Evolutionary conservation across 495 filamentous ascomycete species (phyloP).

Genomic region (Rhypophila decipiens): DNA sequence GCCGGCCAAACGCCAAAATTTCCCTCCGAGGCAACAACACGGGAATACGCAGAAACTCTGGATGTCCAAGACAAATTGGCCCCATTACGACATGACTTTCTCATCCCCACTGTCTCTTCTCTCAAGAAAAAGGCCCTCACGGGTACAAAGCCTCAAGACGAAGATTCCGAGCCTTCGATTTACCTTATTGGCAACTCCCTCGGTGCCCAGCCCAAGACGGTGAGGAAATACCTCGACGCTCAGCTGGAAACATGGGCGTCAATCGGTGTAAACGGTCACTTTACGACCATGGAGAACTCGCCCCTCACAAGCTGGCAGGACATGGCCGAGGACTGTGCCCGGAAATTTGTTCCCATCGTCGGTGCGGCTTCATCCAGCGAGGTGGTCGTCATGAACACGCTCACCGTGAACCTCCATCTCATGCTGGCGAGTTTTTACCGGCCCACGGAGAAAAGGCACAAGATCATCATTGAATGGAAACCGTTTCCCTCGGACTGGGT

Average conservation of each 20-base stretch:
- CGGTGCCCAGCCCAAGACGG: slow-evolving; percentile 72
- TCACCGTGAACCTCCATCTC: slow-evolving; percentile 85
- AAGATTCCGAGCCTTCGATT: slow-evolving; percentile 50
- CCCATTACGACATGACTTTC: slow-evolving; percentile 65
- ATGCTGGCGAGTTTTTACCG: slow-evolving; percentile 86
- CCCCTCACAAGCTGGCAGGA: slow-evolving; percentile 70
- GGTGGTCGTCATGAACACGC: slow-evolving; percentile 82
- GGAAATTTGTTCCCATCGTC: slow-evolving; percentile 69
- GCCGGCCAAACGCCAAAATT: slow-evolving; percentile 13
- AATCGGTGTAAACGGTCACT: slow-evolving; percentile 86
- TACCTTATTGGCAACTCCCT: slow-evolving; percentile 94
- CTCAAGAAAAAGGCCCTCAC: slow-evolving; percentile 51
- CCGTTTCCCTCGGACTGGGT: slow-evolving; percentile 88
- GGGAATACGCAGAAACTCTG: slow-evolving; percentile 28
- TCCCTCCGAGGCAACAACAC: slow-evolving; percentile 6
- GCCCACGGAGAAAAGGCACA: slow-evolving; percentile 62
- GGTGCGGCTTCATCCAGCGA: slow-evolving; percentile 63
- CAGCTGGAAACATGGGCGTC: slow-evolving; percentile 81
- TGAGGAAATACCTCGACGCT: slow-evolving; percentile 56
- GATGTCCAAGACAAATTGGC: slow-evolving; percentile 64
- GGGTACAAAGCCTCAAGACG: slow-evolving; percentile 23
- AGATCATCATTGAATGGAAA: slow-evolving; percentile 84
- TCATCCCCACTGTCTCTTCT: slow-evolving; percentile 71
- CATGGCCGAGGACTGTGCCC: slow-evolving; percentile 64
- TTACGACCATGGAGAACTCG: slow-evolving; percentile 64